These are phyloP conservation scores for Ensete ventricosum DNA, from an alignment of 176 grass and related monocot species.

Conservation along the genomic window DNA sequence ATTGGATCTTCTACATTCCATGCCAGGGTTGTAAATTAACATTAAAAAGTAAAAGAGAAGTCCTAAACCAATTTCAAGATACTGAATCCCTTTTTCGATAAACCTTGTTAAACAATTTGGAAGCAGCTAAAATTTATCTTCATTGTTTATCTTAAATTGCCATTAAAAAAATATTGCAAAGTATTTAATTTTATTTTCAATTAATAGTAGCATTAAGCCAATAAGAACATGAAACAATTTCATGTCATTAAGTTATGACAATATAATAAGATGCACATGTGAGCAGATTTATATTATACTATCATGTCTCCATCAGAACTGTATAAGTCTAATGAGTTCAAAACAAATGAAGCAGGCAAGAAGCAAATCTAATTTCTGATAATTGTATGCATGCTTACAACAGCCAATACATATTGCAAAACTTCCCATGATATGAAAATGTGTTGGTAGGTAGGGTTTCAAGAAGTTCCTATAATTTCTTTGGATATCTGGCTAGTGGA, in stretches of 20 bases:
- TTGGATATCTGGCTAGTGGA: background rate
- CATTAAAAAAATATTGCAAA: no score
- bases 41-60: background rate
- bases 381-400: background rate
- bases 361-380: background rate
- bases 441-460: background rate
- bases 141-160: no score
- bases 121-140: background rate
- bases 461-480: background rate
- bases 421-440: background rate
- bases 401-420: background rate
- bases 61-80: background rate
- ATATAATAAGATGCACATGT: background rate
- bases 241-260: background rate
- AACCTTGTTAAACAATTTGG: background rate
- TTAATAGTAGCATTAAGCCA: no score
- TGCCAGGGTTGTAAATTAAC: constrained; percentile 38
- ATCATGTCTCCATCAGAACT: background rate
- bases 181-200: no score
- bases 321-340: background rate
- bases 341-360: background rate
- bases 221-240: background rate
- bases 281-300: background rate
- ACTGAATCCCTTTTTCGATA: background rate
- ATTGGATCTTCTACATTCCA: constrained; percentile 77